A percentile compares a stretch with the other conserved stretches of the same genome.
Conservation (phyloP, 78 protist genomes). For the Emiliania huxleyi region DNA sequence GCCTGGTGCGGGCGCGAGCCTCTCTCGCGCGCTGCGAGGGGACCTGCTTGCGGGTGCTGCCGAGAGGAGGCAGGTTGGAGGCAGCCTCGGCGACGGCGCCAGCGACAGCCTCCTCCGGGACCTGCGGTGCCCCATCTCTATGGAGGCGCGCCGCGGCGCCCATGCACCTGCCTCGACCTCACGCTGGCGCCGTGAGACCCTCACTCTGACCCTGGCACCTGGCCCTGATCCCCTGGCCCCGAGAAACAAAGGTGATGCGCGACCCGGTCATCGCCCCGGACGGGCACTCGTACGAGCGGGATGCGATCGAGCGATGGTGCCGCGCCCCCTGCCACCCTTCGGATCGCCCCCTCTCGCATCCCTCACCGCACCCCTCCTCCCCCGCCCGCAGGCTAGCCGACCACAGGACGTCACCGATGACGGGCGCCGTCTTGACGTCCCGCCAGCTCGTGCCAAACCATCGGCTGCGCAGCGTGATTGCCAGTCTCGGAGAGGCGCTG, state of each 20-base stretch:
- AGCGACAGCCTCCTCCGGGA: not conserved
- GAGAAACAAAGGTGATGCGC: no score
- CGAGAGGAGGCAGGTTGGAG: not conserved
- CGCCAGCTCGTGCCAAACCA: not conserved
- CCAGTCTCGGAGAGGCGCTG: not conserved
- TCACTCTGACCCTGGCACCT: no score
- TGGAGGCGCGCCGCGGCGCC: no score
- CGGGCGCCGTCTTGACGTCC: not conserved
- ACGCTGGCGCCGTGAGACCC: no score
- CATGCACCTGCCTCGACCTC: no score
- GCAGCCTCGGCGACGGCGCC: no score
- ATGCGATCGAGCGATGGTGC: not conserved
- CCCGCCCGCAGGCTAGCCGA: no score
- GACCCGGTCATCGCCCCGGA: not conserved
- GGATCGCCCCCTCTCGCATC: no score
- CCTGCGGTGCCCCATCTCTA: not conserved
- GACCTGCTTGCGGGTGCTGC: not conserved
- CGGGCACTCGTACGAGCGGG: not conserved
- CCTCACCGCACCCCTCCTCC: no score
- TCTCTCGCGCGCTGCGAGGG: no score
- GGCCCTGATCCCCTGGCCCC: no score
- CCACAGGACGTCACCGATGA: not conserved
- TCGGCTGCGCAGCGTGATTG: not conserved
- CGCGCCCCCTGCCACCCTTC: no score
- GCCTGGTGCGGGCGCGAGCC: not conserved